Percentiles rank a stretch among this genome's conserved stretches.
Evolutionary conservation across 805 yeast species (phyloP).

Genomic region (Starmerella bombi): DNA sequence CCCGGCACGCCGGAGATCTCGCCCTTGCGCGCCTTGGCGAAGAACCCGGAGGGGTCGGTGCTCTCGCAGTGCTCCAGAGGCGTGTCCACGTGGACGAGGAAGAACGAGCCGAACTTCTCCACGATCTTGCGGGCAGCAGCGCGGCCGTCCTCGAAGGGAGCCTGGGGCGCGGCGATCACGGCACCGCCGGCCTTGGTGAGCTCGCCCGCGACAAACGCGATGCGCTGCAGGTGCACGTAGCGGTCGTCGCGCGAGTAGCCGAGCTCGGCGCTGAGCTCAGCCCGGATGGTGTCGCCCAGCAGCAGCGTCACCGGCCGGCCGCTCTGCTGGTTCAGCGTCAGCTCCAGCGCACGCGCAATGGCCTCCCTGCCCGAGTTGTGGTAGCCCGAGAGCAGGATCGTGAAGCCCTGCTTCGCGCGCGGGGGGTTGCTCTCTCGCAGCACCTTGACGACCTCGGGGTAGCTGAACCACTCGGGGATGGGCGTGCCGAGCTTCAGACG

Average conservation of each 20-base stretch:
- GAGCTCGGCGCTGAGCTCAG: slow-evolving; percentile 31
- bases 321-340: slow-evolving; percentile 81
- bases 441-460: slow-evolving; percentile 88
- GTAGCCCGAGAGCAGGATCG: slow-evolving; percentile 49
- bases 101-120: slow-evolving; percentile 39
- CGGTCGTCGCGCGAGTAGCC: slow-evolving; percentile 32
- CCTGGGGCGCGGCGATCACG: slow-evolving; percentile 54
- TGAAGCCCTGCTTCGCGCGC: slow-evolving; percentile 78
- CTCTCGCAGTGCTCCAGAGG: slow-evolving; percentile 35
- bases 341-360: slow-evolving; percentile 70
- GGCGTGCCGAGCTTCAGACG: slow-evolving; percentile 73
- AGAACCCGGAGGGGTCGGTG: slow-evolving; percentile 40
- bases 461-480: slow-evolving; percentile 94
- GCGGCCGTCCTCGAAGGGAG: slow-evolving; percentile 35
- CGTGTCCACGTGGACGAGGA: slow-evolving; percentile 40
- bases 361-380: slow-evolving; percentile 49
- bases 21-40: slow-evolving; percentile 34
- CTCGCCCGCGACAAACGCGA: slow-evolving; percentile 58
- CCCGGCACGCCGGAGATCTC: slow-evolving; percentile 38
- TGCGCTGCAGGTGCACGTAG: slow-evolving; percentile 32
- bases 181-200: slow-evolving; percentile 85
- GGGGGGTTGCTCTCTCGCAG: slow-evolving; percentile 90
- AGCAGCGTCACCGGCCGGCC: slow-evolving; percentile 64
- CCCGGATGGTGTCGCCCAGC: slow-evolving; percentile 34
- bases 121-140: slow-evolving; percentile 33